These are phyloP conservation scores for Leccinum insigne DNA, from an alignment of 1,284 basidiomycete species.

Conservation along the genomic window DNA sequence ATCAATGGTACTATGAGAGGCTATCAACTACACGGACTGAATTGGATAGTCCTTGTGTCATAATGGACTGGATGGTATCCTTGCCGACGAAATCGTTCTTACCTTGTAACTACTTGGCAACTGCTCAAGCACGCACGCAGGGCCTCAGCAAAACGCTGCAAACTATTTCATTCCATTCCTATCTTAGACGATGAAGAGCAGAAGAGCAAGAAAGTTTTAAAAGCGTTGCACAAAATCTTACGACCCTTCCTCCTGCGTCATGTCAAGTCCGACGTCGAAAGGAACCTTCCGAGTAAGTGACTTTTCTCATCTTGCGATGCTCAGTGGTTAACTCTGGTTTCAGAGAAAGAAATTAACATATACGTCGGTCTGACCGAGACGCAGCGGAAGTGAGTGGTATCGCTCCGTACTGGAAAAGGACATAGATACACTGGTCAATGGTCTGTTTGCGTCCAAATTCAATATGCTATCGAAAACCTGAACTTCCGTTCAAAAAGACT, in stretches of 20 bases:
- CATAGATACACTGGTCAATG: slow-evolving; percentile 94
- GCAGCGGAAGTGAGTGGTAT: slow-evolving; percentile 94
- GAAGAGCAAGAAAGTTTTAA: slow-evolving; percentile 91
- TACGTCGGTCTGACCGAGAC: slow-evolving; percentile 98
- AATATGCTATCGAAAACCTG: not conserved
- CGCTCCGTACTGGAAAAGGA: slow-evolving; percentile 96
- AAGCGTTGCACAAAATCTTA: slow-evolving; percentile 97
- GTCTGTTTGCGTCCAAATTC: slow-evolving; percentile 35
- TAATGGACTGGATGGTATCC: no score
- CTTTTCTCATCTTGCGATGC: not conserved
- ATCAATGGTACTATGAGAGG: no score
- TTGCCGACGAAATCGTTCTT: no score
- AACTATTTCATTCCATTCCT: slow-evolving; percentile 97
- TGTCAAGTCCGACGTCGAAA: slow-evolving; percentile 98
- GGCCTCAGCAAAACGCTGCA: slow-evolving; percentile 98
- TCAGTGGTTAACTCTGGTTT: slow-evolving; percentile 4
- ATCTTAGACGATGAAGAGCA: slow-evolving; percentile 92
- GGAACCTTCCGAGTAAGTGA: slow-evolving; percentile 84
- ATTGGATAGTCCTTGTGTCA: no score
- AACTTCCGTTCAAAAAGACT: slow-evolving; percentile 47
- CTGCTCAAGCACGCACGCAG: slow-evolving; percentile 39
- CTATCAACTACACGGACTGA: no score
- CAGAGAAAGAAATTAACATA: slow-evolving; percentile 99
- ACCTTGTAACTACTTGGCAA: not conserved
- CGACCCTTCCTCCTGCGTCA: slow-evolving; percentile 93